Evolutionary conservation across 31 red algal genomes (phyloP).

Genomic region (Pterothamnion heteromorphum): DNA sequence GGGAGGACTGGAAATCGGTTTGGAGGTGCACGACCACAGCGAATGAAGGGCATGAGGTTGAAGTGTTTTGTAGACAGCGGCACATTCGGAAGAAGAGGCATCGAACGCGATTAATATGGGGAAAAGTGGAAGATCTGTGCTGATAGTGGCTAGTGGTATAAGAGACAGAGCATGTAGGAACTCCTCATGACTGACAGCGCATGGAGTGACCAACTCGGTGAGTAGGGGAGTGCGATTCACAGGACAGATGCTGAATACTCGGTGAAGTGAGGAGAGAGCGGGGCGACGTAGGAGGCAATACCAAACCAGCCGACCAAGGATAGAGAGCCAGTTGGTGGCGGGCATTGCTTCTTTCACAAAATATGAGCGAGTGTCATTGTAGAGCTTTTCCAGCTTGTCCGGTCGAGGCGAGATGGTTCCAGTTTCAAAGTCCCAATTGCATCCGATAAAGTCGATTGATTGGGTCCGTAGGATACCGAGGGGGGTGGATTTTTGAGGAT

Average conservation of each 20-base stretch:
- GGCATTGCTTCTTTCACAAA: neutral
- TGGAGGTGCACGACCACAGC: neutral
- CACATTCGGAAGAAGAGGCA: neutral
- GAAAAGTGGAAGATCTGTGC: too few relatives aligned
- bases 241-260: neutral
- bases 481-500: too few relatives aligned
- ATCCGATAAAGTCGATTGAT: neutral
- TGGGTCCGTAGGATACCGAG: too few relatives aligned
- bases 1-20: neutral
- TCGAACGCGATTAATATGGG: neutral
- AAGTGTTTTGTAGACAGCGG: neutral
- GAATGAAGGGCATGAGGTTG: neutral
- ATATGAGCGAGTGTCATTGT: neutral
- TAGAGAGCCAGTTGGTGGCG: neutral
- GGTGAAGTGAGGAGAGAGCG: neutral
- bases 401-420: neutral
- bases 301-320: neutral
- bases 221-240: neutral
- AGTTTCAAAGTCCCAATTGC: neutral
- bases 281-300: neutral
- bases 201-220: neutral
- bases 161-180: too few relatives aligned
- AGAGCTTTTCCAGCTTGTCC: neutral
- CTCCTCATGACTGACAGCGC: neutral
- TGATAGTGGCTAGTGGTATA: neutral